Conservation (phyloP, 345 rosid genomes). For the Sonneratia caseolaris region DNA sequence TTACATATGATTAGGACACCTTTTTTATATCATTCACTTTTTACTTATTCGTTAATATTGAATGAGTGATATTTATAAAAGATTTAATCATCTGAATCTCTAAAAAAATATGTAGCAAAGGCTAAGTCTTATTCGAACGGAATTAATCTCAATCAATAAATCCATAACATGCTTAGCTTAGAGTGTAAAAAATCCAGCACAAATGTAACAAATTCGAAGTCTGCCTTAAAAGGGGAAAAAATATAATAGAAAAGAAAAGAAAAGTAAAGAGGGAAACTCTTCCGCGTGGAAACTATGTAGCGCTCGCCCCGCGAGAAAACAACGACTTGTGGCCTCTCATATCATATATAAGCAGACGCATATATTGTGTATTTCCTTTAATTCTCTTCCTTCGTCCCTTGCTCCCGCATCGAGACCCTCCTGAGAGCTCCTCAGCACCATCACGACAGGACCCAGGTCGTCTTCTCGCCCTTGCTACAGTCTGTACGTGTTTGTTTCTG, state of each 20-base stretch:
- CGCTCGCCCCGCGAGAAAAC: background rate
- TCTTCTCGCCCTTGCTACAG: background rate
- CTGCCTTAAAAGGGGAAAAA: no score
- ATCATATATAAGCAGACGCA: background rate
- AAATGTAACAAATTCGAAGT: no score
- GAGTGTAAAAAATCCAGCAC: no score
- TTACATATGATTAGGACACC: no score
- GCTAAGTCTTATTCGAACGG: no score
- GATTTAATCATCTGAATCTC: no score
- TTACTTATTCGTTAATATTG: no score
- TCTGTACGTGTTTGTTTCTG: background rate
- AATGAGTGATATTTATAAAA: no score
- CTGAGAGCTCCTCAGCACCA: background rate
- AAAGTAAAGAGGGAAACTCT: background rate
- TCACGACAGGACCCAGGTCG: background rate
- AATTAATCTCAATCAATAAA: background rate
- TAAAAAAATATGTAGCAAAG: background rate
- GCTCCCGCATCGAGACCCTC: background rate
- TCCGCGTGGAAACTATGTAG: background rate
- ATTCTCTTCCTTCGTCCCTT: background rate
- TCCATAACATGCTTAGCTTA: no score
- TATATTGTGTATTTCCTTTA: background rate
- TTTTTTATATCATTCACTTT: no score
- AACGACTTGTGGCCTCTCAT: slow-evolving; percentile 4
- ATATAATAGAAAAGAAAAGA: no score